A percentile compares a stretch with the other conserved stretches of the same genome.
phyloP scores from a whole-genome alignment of 2,329 filamentous ascomycete species.

The Mollisiaceae sp. region DNA sequence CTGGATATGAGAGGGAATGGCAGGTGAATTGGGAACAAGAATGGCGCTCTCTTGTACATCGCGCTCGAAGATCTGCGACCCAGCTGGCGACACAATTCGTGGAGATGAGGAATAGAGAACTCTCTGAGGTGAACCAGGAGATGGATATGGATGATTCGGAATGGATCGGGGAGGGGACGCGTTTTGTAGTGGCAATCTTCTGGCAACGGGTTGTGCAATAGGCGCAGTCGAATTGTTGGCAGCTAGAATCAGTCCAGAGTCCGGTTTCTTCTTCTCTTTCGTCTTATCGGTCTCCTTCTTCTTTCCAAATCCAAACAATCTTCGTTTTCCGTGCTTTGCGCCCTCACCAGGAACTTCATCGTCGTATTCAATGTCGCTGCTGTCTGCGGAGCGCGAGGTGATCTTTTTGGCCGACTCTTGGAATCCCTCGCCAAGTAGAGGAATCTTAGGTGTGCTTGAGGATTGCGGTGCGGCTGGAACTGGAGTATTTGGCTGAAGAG shows the following conservation, averaged over 20 bases:
- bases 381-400: slow-evolving; percentile 34
- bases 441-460: slow-evolving; percentile 37
- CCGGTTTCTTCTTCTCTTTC: slow-evolving; percentile 47
- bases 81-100: slow-evolving; percentile 76
- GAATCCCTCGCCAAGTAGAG: slow-evolving; percentile 44
- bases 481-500: slow-evolving; percentile 37
- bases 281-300: slow-evolving; percentile 59
- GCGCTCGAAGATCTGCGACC: slow-evolving; percentile 87
- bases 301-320: slow-evolving; percentile 66
- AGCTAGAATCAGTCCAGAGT: slow-evolving; percentile 33
- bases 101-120: slow-evolving; percentile 73
- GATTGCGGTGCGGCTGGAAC: slow-evolving; percentile 32
- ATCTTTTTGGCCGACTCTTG: slow-evolving; percentile 34
- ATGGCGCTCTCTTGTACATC: slow-evolving; percentile 83
- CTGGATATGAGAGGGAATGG: slow-evolving; percentile 91
- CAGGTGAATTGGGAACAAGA: slow-evolving; percentile 73
- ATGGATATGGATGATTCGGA: slow-evolving; percentile 47
- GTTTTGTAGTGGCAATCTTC: slow-evolving; percentile 44
- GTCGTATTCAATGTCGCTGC: slow-evolving; percentile 37
- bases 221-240: slow-evolving; percentile 31
- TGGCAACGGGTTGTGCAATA: slow-evolving; percentile 36
- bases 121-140: slow-evolving; percentile 66
- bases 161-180: slow-evolving; percentile 50
- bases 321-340: slow-evolving; percentile 57
- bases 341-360: slow-evolving; percentile 39